phyloP scores from a whole-genome alignment of 768 basidiomycete genomes.

The Brasilioporus rufonigricans region DNA sequence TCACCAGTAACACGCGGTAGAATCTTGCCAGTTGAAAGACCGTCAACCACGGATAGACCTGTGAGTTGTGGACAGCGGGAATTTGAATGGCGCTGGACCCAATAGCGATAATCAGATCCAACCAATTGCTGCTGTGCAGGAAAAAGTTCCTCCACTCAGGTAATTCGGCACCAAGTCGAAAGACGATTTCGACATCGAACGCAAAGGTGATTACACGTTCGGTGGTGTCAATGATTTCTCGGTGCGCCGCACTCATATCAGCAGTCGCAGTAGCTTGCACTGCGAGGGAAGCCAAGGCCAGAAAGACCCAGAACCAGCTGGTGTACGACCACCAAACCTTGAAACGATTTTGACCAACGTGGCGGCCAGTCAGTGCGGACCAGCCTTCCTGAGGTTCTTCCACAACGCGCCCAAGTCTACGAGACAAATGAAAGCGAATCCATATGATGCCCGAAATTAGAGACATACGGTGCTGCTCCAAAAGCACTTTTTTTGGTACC shows the following conservation, averaged over 20 bases:
- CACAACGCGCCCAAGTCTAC: slow-evolving; percentile 38
- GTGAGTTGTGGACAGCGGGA: slow-evolving; percentile 63
- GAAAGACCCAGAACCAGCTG: slow-evolving; percentile 70
- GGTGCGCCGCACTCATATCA: slow-evolving; percentile 45
- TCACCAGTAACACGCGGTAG: slow-evolving; percentile 86
- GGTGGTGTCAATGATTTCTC: slow-evolving; percentile 51
- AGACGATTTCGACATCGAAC: slow-evolving; percentile 85
- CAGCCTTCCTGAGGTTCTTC: slow-evolving; percentile 68
- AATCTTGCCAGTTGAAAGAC: slow-evolving; percentile 84
- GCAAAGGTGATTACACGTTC: slow-evolving; percentile 78
- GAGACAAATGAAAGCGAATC: slow-evolving; percentile 1
- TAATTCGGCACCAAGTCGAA: slow-evolving; percentile 66
- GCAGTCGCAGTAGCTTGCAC: slow-evolving; percentile 70
- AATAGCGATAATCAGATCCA: slow-evolving; percentile 77
- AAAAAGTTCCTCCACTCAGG: slow-evolving; percentile 87
- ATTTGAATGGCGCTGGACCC: slow-evolving; percentile 80
- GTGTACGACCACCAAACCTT: slow-evolving; percentile 58
- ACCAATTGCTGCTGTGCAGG: slow-evolving; percentile 53
- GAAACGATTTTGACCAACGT: slow-evolving; percentile 44
- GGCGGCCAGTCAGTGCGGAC: slow-evolving; percentile 47
- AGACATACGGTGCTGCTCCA: slow-evolving; percentile 54
- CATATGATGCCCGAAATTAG: neutral
- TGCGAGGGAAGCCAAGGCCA: slow-evolving; percentile 67
- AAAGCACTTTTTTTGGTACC: slow-evolving; percentile 92
- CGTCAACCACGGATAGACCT: slow-evolving; percentile 85